Conservation (phyloP, 2,329 filamentous ascomycete genomes). For the Arthrinium phaeospermum region DNA sequence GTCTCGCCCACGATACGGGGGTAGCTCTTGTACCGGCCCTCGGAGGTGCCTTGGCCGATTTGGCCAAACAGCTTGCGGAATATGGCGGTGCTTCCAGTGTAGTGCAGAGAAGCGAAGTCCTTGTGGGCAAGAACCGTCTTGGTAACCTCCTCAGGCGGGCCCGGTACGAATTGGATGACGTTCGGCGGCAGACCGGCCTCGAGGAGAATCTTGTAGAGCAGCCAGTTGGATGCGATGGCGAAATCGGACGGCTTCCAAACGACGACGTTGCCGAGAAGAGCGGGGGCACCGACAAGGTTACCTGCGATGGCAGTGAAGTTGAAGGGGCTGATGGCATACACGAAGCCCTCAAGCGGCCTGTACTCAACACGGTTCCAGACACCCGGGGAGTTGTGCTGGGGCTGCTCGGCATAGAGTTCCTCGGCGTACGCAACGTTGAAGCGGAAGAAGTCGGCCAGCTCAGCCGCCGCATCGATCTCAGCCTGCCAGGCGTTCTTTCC, state of each 20-base stretch:
- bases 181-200: constrained; percentile 89
- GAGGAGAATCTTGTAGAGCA: constrained; percentile 87
- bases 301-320: constrained; percentile 97
- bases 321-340: constrained; percentile 93
- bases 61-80: constrained; percentile 89
- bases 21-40: constrained; percentile 83
- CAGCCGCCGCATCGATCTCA: constrained; percentile 95
- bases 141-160: constrained; percentile 84
- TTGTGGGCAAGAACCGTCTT: constrained; percentile 76
- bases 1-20: constrained; percentile 90
- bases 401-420: constrained; percentile 88
- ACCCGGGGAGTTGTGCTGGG: constrained; percentile 79
- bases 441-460: constrained; percentile 89
- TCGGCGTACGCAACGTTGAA: constrained; percentile 96
- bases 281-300: constrained; percentile 83
- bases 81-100: constrained; percentile 89
- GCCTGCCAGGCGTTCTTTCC: constrained; percentile 99
- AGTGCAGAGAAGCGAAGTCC: constrained; percentile 90
- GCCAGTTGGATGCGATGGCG: constrained; percentile 88
- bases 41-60: constrained; percentile 80
- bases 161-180: constrained; percentile 93
- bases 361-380: constrained; percentile 94
- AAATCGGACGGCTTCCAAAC: constrained; percentile 96
- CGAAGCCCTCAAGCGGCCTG: constrained; percentile 89
- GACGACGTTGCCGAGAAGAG: constrained; percentile 91